phyloP scores from a whole-genome alignment of 2,329 filamentous ascomycete genomes.

The Penicillium sp. region DNA sequence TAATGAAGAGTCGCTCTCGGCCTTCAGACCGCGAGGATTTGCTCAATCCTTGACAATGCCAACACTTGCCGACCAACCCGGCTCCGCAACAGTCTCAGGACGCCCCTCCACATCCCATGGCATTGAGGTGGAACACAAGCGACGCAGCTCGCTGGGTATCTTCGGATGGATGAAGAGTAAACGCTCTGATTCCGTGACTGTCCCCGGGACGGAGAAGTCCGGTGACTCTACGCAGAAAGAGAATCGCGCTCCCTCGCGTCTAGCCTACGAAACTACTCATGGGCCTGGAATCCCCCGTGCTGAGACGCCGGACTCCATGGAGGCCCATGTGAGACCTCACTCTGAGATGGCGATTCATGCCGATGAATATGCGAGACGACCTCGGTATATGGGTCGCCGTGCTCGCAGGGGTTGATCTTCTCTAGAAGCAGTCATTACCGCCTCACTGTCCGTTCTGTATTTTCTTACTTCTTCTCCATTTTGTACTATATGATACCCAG shows the following conservation, averaged over 20 bases:
- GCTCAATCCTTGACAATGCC: slow-evolving; percentile 33
- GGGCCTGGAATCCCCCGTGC: slow-evolving; percentile 7
- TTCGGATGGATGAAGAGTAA: slow-evolving; percentile 45
- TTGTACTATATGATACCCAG: slow-evolving; percentile 19
- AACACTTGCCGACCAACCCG: slow-evolving; percentile 8
- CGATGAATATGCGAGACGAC: slow-evolving; percentile 26
- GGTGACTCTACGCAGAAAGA: slow-evolving; percentile 11
- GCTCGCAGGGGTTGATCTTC: slow-evolving; percentile 23
- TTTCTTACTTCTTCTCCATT: slow-evolving; percentile 1
- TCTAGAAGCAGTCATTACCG: no score
- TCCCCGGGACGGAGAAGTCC: slow-evolving; percentile 4
- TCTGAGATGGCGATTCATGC: slow-evolving; percentile 10
- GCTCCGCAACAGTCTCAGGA: slow-evolving; percentile 19
- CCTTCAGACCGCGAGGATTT: slow-evolving; percentile 15
- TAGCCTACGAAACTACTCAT: slow-evolving; percentile 18
- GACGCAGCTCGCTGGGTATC: slow-evolving; percentile 40
- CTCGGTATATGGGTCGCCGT: slow-evolving; percentile 35
- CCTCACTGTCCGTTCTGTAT: not conserved
- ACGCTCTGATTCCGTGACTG: slow-evolving; percentile 17
- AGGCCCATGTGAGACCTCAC: slow-evolving; percentile 13
- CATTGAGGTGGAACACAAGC: slow-evolving; percentile 35
- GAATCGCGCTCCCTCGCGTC: slow-evolving; percentile 16
- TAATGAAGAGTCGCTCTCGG: slow-evolving; percentile 11
- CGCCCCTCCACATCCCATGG: slow-evolving; percentile 32
- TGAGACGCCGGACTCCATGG: slow-evolving; percentile 17